Conservation (phyloP, 148 eudicot species). For the Camellia sinensis region DNA sequence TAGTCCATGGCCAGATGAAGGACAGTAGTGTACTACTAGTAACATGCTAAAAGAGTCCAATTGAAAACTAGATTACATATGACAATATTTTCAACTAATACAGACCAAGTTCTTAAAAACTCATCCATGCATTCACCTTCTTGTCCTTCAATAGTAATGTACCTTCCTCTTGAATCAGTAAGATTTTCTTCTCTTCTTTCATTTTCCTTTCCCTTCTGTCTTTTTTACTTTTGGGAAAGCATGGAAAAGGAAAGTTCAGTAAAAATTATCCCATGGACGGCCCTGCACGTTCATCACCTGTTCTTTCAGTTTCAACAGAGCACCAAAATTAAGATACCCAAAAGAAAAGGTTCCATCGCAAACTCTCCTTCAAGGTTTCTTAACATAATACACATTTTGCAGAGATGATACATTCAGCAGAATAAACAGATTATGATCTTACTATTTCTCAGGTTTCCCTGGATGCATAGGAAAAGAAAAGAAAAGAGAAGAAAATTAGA, state of each 20-base stretch:
- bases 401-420: conserved; percentile 3
- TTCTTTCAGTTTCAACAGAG: conserved; percentile 18
- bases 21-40: neutral
- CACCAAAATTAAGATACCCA: conserved; percentile 13
- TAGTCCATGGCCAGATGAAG: neutral
- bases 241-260: neutral
- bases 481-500: neutral
- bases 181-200: neutral
- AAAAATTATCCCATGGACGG: conserved; percentile 21
- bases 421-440: conserved; percentile 15
- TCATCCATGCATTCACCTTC: neutral
- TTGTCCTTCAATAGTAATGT: neutral
- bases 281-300: conserved; percentile 21
- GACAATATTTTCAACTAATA: neutral
- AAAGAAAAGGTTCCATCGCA: neutral
- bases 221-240: neutral
- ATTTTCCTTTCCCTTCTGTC: neutral
- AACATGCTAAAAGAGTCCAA: neutral
- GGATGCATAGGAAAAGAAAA: neutral
- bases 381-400: conserved; percentile 15
- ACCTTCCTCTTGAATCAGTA: neutral
- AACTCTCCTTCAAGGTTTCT: conserved; percentile 10
- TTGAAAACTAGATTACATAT: no score
- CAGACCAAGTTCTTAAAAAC: neutral
- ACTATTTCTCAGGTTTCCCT: neutral